A percentile compares a stretch with the other conserved stretches of the same genome.
Conservation (phyloP, 2,329 filamentous ascomycete species). For the Phymatotrichopsis omnivora region DNA sequence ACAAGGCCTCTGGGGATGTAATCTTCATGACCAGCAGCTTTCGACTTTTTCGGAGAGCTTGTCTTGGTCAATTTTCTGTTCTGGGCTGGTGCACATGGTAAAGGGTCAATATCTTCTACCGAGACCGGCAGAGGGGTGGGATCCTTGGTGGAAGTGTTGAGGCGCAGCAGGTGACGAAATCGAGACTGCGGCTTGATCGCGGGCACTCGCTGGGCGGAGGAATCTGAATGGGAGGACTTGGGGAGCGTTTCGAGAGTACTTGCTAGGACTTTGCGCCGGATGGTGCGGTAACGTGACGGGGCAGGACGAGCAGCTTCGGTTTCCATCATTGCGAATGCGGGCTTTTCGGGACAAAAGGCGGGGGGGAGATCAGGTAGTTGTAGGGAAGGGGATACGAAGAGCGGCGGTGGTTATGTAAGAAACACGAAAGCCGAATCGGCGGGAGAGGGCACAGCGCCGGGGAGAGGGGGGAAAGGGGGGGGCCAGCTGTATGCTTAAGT, state of each 20-base stretch:
- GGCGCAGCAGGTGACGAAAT: conserved; percentile 19
- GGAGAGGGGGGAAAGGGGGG: too few relatives aligned
- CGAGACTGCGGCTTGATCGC: background rate
- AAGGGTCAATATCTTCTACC: conserved; percentile 1
- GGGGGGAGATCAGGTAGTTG: too few relatives aligned
- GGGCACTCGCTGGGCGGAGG: background rate
- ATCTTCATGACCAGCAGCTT: too few relatives aligned
- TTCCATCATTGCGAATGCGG: conserved; percentile 25
- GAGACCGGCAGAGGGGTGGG: background rate
- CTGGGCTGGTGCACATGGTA: conserved; percentile 1
- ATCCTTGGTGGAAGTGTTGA: conserved; percentile 20
- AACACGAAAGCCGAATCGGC: too few relatives aligned
- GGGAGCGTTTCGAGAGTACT: background rate
- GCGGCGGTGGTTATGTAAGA: too few relatives aligned
- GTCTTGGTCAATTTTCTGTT: conserved; percentile 10
- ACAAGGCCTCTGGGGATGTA: too few relatives aligned
- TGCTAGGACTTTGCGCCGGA: conserved; percentile 17
- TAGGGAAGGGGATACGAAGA: too few relatives aligned
- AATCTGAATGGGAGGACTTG: background rate
- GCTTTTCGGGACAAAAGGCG: too few relatives aligned
- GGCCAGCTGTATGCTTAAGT: too few relatives aligned
- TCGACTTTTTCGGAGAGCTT: conserved; percentile 9
- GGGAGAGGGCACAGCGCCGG: too few relatives aligned
- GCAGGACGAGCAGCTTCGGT: conserved; percentile 19
- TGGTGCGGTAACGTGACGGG: conserved; percentile 26